Percentiles rank a stretch among this genome's conserved stretches.
These are phyloP conservation scores for Diplodia scrobiculata DNA, from an alignment of 2,329 filamentous ascomycete genomes.

Conservation along the genomic window DNA sequence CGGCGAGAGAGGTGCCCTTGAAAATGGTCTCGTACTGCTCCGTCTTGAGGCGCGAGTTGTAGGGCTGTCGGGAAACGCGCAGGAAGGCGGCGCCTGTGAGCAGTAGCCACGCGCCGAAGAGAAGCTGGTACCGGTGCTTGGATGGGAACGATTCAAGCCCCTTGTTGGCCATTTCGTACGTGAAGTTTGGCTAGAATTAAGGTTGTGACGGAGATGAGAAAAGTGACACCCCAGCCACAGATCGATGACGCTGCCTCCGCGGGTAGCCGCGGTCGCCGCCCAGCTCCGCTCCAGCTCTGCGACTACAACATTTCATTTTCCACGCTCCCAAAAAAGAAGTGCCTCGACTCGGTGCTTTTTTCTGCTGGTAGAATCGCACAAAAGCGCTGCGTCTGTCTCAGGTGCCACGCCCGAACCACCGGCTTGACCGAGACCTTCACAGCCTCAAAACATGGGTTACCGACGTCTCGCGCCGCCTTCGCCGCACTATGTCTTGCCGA, in stretches of 20 bases:
- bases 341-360: not conserved
- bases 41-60: constrained; percentile 39
- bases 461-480: not conserved
- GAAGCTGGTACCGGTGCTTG: constrained; percentile 38
- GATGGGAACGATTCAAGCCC: constrained; percentile 3
- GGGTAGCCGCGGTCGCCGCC: not conserved
- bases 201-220: constrained; percentile 22
- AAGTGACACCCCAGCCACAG: not conserved
- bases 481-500: not conserved
- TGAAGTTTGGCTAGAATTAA: constrained; percentile 8
- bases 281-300: not conserved
- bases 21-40: constrained; percentile 46
- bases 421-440: not conserved
- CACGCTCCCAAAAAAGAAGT: not conserved
- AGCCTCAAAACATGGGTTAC: not conserved
- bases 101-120: constrained; percentile 34
- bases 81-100: constrained; percentile 41
- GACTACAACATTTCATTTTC: not conserved
- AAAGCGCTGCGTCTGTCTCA: not conserved
- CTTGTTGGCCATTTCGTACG: constrained; percentile 2
- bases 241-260: constrained; percentile 5
- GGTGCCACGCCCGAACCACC: not conserved
- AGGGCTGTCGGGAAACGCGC: constrained; percentile 42
- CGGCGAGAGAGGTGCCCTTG: constrained; percentile 41
- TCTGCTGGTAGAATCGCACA: not conserved